phyloP scores from a whole-genome alignment of 441 rosid species.

The Aleurites moluccanus region DNA sequence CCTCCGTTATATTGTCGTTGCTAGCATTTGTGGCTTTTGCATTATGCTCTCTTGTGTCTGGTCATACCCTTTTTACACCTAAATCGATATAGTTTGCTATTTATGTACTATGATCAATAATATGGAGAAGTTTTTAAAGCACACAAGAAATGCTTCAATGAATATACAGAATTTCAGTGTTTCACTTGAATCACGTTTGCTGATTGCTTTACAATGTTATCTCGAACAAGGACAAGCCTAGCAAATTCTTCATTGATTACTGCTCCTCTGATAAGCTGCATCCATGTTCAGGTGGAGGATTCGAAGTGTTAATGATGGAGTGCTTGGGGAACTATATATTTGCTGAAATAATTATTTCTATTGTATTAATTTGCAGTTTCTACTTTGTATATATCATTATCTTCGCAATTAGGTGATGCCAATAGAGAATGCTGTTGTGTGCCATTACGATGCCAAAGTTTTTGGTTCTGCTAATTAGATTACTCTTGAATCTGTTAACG shows the following conservation, averaged over 20 bases:
- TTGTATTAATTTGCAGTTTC: background rate
- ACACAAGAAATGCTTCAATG: background rate
- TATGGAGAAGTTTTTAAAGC: background rate
- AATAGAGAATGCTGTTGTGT: too few species aligned
- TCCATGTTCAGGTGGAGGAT: background rate
- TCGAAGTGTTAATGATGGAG: background rate
- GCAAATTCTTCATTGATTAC: background rate
- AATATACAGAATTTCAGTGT: background rate
- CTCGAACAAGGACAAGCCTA: background rate
- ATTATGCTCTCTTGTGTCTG: conserved; percentile 65
- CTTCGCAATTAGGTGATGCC: too few species aligned
- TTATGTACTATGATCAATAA: background rate
- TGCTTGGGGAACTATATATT: background rate
- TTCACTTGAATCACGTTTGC: background rate
- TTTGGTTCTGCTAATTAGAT: too few species aligned
- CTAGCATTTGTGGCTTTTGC: conserved; percentile 66
- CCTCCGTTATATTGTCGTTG: conserved; percentile 63
- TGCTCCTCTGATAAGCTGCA: background rate
- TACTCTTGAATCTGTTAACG: too few species aligned
- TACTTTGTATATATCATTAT: background rate
- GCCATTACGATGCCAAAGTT: too few species aligned
- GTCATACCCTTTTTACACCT: conserved; percentile 43
- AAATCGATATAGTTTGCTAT: background rate
- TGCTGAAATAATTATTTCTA: background rate
- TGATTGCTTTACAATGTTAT: background rate